These are phyloP conservation scores for Panicum hallii DNA, from an alignment of 202 grass and related monocot genomes.

Conservation along the genomic window DNA sequence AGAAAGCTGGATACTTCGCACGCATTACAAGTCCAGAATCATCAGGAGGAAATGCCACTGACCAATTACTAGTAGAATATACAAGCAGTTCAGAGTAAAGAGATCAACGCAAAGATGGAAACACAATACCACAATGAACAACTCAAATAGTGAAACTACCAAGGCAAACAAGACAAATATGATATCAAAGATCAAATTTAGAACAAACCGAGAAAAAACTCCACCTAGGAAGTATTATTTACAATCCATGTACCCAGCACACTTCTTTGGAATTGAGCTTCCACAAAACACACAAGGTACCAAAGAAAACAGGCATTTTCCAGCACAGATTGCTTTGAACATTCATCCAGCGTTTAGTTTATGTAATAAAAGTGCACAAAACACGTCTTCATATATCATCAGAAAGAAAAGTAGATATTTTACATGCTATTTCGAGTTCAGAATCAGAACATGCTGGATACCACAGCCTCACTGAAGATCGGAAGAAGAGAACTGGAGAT, in stretches of 20 bases:
- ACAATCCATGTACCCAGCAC: not conserved
- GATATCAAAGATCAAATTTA: not conserved
- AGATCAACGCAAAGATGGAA: not conserved
- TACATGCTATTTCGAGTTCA: conserved; percentile 15
- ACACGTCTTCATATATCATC: not conserved
- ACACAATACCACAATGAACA: not conserved
- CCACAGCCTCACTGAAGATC: not conserved
- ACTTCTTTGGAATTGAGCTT: not conserved
- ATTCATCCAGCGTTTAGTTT: not conserved
- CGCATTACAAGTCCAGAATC: conserved; percentile 32
- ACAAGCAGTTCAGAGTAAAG: not conserved
- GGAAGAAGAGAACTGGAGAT: not conserved
- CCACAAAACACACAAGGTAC: not conserved
- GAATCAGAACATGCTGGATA: not conserved
- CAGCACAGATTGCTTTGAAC: not conserved
- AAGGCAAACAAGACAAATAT: not conserved
- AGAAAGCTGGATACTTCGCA: not conserved
- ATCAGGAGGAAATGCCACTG: not conserved
- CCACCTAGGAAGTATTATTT: not conserved
- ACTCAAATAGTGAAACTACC: not conserved
- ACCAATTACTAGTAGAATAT: not conserved
- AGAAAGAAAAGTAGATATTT: conserved; percentile 12
- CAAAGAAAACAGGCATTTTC: not conserved
- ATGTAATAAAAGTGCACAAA: not conserved
- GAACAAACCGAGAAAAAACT: not conserved